Evolutionary conservation across 2,329 filamentous ascomycete genomes (phyloP).

Genomic region (Fusarium sp.): DNA sequence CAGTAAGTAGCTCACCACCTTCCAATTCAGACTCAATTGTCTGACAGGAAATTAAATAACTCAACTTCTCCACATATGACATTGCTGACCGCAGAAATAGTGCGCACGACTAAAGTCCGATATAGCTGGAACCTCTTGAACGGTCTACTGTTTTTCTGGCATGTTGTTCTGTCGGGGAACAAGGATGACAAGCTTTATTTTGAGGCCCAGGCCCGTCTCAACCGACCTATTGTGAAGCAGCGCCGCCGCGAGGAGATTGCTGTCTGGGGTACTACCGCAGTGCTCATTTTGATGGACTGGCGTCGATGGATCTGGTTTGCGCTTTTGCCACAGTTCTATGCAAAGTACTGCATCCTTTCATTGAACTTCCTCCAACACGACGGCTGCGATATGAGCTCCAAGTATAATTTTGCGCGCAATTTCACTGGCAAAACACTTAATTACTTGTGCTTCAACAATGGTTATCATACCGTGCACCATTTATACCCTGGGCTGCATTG

Average conservation of each 20-base stretch:
- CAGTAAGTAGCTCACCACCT: slow-evolving; percentile 7
- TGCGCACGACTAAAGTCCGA: slow-evolving; percentile 25
- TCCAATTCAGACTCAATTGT: background rate
- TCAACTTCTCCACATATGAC: background rate
- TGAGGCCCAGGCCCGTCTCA: slow-evolving; percentile 15
- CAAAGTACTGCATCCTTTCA: slow-evolving; percentile 18
- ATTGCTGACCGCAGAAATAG: slow-evolving; percentile 3
- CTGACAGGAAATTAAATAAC: background rate
- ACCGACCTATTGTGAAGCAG: slow-evolving; percentile 17
- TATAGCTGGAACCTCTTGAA: slow-evolving; percentile 28
- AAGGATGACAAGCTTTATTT: slow-evolving; percentile 24
- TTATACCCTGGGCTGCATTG: slow-evolving; percentile 16
- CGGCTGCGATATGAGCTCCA: slow-evolving; percentile 24
- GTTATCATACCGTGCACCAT: slow-evolving; percentile 24
- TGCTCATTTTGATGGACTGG: slow-evolving; percentile 15
- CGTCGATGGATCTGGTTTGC: slow-evolving; percentile 28
- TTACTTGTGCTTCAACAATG: slow-evolving; percentile 23
- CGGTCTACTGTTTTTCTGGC: slow-evolving; percentile 18
- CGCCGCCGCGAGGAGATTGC: slow-evolving; percentile 14
- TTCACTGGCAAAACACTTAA: slow-evolving; percentile 8
- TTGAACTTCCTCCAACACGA: slow-evolving; percentile 25
- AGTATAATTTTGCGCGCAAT: slow-evolving; percentile 24
- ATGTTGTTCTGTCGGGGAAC: slow-evolving; percentile 13
- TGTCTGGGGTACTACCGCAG: slow-evolving; percentile 5
- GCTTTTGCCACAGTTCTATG: slow-evolving; percentile 11